phyloP scores from a whole-genome alignment of 2,329 filamentous ascomycete species.

The Blastomyces gilchristii region DNA sequence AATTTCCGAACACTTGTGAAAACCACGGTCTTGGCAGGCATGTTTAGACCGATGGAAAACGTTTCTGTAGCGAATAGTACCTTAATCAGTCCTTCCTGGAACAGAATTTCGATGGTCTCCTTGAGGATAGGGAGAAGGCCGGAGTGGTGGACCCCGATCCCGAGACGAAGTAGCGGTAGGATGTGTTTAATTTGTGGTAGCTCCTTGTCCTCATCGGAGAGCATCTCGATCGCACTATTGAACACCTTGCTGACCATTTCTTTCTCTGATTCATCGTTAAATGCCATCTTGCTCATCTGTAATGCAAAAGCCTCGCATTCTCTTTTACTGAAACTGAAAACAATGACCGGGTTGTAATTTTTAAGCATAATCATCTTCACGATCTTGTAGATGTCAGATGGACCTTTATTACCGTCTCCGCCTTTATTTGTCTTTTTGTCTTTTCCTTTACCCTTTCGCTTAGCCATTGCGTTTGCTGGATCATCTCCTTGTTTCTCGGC shows the following conservation, averaged over 20 bases:
- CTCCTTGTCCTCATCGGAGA: slow-evolving; percentile 82
- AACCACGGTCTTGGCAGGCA: slow-evolving; percentile 99
- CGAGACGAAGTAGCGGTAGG: slow-evolving; percentile 74
- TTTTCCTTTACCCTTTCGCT: slow-evolving; percentile 76
- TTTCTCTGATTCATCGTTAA: slow-evolving; percentile 95
- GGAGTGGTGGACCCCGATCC: slow-evolving; percentile 95
- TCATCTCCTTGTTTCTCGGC: slow-evolving; percentile 81
- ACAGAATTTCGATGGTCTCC: slow-evolving; percentile 96
- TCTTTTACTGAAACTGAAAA: slow-evolving; percentile 98
- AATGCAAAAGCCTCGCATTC: slow-evolving; percentile 89
- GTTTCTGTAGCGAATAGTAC: slow-evolving; percentile 96
- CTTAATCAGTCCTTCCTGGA: slow-evolving; percentile 96
- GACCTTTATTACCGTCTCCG: slow-evolving; percentile 58
- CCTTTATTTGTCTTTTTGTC: slow-evolving; percentile 89
- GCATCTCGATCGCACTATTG: slow-evolving; percentile 78
- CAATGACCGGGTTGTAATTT: slow-evolving; percentile 94
- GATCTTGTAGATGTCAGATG: slow-evolving; percentile 90
- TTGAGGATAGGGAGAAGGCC: slow-evolving; percentile 91
- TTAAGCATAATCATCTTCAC: slow-evolving; percentile 98
- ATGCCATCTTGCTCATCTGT: slow-evolving; percentile 73
- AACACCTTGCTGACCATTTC: slow-evolving; percentile 92
- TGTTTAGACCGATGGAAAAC: slow-evolving; percentile 96
- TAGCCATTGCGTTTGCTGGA: slow-evolving; percentile 65
- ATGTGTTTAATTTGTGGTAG: slow-evolving; percentile 87
- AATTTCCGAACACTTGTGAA: slow-evolving; percentile 96